These are phyloP conservation scores for Ophiostoma perfectum DNA, from an alignment of 2,329 filamentous ascomycete species.

Conservation along the genomic window DNA sequence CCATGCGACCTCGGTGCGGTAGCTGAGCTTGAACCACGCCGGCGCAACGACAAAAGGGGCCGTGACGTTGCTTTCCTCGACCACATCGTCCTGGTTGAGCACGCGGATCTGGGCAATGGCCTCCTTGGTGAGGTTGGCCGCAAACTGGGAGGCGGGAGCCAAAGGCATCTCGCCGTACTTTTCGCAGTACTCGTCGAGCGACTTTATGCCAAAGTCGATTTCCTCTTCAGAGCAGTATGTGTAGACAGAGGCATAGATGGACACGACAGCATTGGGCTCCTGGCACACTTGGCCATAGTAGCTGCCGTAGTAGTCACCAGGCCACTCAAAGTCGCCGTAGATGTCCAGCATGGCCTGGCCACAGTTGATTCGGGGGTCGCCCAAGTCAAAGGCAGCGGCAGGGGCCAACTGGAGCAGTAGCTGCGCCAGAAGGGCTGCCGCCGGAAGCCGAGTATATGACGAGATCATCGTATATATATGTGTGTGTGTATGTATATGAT, in stretches of 20 bases:
- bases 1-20: slow-evolving; percentile 7
- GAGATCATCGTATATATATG: slow-evolving; percentile 11
- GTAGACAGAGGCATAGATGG: slow-evolving; percentile 20
- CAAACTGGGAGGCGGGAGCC: not conserved
- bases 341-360: slow-evolving; percentile 2
- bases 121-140: slow-evolving; percentile 24
- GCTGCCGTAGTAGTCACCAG: slow-evolving; percentile 12
- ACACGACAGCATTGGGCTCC: slow-evolving; percentile 19
- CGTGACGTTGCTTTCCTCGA: slow-evolving; percentile 10
- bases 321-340: slow-evolving; percentile 15
- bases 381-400: not conserved
- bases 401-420: not conserved
- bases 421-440: not conserved
- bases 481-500: not conserved
- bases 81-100: not conserved
- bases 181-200: slow-evolving; percentile 1
- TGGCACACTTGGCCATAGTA: slow-evolving; percentile 22
- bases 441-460: slow-evolving; percentile 14
- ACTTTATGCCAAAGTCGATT: not conserved
- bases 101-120: slow-evolving; percentile 22
- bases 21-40: slow-evolving; percentile 12
- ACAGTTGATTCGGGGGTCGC: slow-evolving; percentile 15
- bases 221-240: slow-evolving; percentile 21
- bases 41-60: slow-evolving; percentile 18
- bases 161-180: slow-evolving; percentile 12